Evolutionary conservation across 164 flowering plant genomes (phyloP), one percentile per base, ranked within the genome.

Genomic region (Pachysandra terminalis): DNA sequence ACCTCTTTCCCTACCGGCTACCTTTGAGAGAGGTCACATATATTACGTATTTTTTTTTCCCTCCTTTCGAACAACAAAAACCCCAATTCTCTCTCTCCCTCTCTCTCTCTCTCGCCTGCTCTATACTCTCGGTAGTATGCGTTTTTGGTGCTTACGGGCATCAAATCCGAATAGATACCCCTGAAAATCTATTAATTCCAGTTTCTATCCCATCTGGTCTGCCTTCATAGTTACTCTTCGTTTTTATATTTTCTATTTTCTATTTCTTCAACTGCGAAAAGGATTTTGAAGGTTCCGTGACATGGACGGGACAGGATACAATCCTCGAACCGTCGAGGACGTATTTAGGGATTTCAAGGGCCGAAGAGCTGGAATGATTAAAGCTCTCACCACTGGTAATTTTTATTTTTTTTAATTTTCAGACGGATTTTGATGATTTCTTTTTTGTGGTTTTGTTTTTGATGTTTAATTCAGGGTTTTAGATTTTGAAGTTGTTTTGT

Each of bases 291-390:
- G 24, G 3, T 21, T 19, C n/a, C 58, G 14, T 25, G 64, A 35
- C 13, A 83, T 84, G 92, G 92, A 85, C 61, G 81, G 81, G 21
- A 81, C 72, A 51, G 73, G 68, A 45, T 88, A 85, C 82, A 88
- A 86, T 72, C 93, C 90, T 23, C 84, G 93, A 27, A 88, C 93
- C 0, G 93, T 88, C 4, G 93, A 88, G 25, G 93, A 88, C 55
- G 93, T 88, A 22, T 88, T 86, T 67, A 73, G 83, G 68, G 93
- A 86, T 79, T 88, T 85, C 73, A 88, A 85, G 70, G 93, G 89
- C 22, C 84, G 93, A 0, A 77, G 93, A 74, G 74, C 84, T 55
- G 93, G 83, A 65, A 77, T 86, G 84, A 83, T 88, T 63, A 88
- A 85, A 71, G 93, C 93, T 28, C 86, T 88, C 58, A 88, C 93